These are phyloP conservation scores for Penicillium sp. DNA, from an alignment of 2,329 filamentous ascomycete genomes.

Conservation along the genomic window DNA sequence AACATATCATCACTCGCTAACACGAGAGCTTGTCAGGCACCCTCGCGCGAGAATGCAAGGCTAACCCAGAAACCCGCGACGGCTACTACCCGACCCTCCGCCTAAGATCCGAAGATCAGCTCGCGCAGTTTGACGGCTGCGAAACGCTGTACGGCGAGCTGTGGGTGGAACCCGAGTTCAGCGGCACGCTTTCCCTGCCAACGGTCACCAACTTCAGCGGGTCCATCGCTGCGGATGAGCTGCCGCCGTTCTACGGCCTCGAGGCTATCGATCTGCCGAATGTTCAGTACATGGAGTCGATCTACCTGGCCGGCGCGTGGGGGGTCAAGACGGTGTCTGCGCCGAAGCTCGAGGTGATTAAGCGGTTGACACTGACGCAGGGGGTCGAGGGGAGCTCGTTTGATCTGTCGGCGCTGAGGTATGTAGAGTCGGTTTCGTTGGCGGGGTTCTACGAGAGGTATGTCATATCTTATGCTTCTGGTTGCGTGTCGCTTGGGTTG, in stretches of 20 bases:
- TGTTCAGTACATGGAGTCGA: not conserved
- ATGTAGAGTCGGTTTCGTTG: not conserved
- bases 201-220: not conserved
- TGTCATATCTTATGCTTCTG: too few relatives aligned
- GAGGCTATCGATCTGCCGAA: not conserved
- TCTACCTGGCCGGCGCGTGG: not conserved
- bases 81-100: not conserved
- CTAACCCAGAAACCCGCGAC: not conserved
- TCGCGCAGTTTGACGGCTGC: not conserved
- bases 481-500: too few relatives aligned
- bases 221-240: not conserved
- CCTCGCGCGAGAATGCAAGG: not conserved
- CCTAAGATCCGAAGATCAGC: not conserved
- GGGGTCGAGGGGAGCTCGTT: not conserved
- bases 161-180: not conserved
- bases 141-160: not conserved
- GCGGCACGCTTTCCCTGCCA: not conserved
- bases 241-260: not conserved
- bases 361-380: not conserved
- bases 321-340: not conserved
- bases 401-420: not conserved
- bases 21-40: not conserved
- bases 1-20: too few relatives aligned
- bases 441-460: not conserved
- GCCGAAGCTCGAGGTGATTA: not conserved